A percentile compares a stretch with the other conserved stretches of the same genome.
These are phyloP conservation scores for Kokia cookei DNA, from an alignment of 441 rosid species.

Conservation along the genomic window DNA sequence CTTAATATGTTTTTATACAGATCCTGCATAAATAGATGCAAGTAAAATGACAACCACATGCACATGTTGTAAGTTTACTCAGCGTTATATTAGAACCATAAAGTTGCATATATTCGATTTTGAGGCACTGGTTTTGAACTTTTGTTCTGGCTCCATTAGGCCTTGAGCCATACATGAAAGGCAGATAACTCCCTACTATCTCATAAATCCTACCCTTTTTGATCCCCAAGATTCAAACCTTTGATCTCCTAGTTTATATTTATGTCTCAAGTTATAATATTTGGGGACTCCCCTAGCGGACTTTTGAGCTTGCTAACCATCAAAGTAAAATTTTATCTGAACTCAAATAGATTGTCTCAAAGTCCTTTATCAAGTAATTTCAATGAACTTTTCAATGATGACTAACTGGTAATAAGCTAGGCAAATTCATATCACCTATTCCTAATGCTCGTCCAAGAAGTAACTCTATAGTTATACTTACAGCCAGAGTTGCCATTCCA, in stretches of 20 bases:
- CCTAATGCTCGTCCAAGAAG: background rate
- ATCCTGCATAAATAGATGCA: constrained; percentile 42
- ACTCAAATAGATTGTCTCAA: background rate
- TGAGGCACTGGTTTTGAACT: background rate
- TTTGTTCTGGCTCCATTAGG: background rate
- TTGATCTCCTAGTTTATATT: background rate
- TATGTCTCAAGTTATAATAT: too few relatives aligned
- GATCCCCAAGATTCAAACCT: background rate
- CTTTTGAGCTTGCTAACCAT: background rate
- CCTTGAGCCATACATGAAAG: background rate
- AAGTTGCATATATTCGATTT: background rate
- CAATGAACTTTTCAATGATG: background rate
- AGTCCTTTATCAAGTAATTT: background rate
- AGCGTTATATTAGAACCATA: background rate
- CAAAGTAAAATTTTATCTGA: background rate
- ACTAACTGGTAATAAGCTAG: background rate
- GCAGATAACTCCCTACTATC: background rate
- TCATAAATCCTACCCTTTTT: background rate
- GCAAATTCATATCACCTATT: background rate
- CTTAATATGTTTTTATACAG: constrained; percentile 67
- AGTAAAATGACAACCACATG: background rate
- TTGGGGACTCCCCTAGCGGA: background rate
- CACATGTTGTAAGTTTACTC: background rate
- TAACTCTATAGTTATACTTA: background rate
- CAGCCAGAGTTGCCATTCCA: background rate